Evolutionary conservation across 1,284 basidiomycete genomes (phyloP), one percentile per base, ranked within the genome.

Genomic region (Papiliotrema nemorosa): DNA sequence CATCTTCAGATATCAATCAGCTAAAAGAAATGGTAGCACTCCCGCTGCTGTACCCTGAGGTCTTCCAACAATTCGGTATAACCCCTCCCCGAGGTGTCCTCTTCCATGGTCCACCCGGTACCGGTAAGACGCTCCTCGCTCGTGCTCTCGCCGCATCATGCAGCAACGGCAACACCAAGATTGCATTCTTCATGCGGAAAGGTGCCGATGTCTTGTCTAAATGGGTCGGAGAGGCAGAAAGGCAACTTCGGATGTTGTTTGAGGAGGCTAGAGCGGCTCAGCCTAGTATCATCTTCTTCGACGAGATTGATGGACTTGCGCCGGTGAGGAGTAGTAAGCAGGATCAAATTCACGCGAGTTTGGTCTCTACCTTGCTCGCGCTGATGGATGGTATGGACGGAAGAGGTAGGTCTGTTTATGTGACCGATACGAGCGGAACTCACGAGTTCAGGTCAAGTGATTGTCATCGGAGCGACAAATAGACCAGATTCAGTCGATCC

Each of bases 321-420:
- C 96, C 96, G 0, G 96, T 98, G 1, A 86, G 96, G 33, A 96
- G 91, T 41, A 91, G 90, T 43, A 97, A 97, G 72, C 96, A 98
- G 69, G 96, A 98, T 70, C 96, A 99, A 75, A 97, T 98, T 50
- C 96, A 99, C 70, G 94, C 96, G 0, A 92, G 88, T 39, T 92
- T 99, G 58, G 96, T 99, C 9, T 91, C 88, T 42, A 99, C 96
- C 0, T 79, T 99, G 13, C 80, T 99, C 1, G 94, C 96, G 0
- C 79, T 99, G 43, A 98, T 98, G 94, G 96, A 98, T 70, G 96
- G 96, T 42, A 99, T 99, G 96, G 96, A 99, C 60, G 94, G 94
- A 1, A 83, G 96, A 53, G 91, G 76, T 71, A 24, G 40, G 49
- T 22, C 24, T 26, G 3, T 25, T 1, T 31, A 25, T 33, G 18